phyloP scores from a whole-genome alignment of 805 yeast genomes.

The Zygoascus bituminiphila region DNA sequence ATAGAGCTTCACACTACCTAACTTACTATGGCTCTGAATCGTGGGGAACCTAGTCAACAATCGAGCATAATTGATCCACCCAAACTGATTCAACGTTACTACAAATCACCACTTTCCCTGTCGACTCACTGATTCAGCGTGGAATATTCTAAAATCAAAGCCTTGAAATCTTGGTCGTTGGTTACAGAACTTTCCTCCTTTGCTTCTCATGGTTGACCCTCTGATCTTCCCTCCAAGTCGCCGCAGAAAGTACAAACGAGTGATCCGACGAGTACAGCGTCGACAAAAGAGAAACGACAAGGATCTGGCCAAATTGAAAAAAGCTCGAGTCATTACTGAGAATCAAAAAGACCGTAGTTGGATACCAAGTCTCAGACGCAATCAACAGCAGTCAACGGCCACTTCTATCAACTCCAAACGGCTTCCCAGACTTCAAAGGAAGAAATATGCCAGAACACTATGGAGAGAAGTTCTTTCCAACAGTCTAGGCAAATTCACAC shows the following conservation, averaged over 20 bases:
- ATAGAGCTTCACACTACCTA: too few relatives aligned
- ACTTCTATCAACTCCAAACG: background rate
- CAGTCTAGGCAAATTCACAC: background rate
- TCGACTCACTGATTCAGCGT: too few relatives aligned
- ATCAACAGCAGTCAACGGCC: background rate
- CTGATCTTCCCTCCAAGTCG: constrained; percentile 1
- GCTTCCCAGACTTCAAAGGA: background rate
- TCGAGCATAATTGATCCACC: too few relatives aligned
- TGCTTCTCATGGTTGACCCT: constrained; percentile 2
- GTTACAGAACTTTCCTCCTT: too few relatives aligned
- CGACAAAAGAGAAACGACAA: background rate
- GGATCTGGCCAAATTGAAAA: background rate
- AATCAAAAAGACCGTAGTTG: background rate
- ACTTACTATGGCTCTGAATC: too few relatives aligned
- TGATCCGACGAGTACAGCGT: constrained; percentile 11
- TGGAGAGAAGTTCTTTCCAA: background rate
- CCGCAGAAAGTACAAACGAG: constrained; percentile 10
- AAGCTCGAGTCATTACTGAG: background rate
- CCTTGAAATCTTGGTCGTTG: too few relatives aligned
- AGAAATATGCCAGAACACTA: background rate
- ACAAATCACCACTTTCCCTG: too few relatives aligned
- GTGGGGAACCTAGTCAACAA: too few relatives aligned
- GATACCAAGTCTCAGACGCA: background rate
- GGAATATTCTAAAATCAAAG: too few relatives aligned
- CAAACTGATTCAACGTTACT: too few relatives aligned